Conservation (phyloP, 345 rosid genomes). For the Sisymbrium irio region DNA sequence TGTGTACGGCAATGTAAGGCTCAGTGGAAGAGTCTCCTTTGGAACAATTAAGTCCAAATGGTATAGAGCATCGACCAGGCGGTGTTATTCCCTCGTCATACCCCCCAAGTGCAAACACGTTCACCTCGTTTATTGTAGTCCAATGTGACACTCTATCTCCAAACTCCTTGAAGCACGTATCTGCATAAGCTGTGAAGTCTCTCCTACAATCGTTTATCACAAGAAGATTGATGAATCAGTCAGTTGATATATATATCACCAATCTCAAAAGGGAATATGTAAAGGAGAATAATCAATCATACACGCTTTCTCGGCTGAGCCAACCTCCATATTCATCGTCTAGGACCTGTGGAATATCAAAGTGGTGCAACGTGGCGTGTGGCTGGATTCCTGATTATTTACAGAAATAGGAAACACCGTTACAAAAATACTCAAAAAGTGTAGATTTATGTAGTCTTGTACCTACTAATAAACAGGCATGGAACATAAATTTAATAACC, state of each 20-base stretch:
- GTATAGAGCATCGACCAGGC: conserved; percentile 77
- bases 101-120: conserved; percentile 72
- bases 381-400: conserved; percentile 54
- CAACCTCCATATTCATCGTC: conserved; percentile 81
- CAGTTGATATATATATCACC: too few relatives aligned
- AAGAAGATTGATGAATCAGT: not conserved
- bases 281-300: conserved; percentile 13
- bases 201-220: conserved; percentile 41
- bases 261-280: not conserved
- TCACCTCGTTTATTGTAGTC: conserved; percentile 79
- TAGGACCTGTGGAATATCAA: conserved; percentile 61
- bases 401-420: not conserved
- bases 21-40: conserved; percentile 71
- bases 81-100: conserved; percentile 76
- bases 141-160: conserved; percentile 89
- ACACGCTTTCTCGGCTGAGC: conserved; percentile 54
- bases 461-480: not conserved
- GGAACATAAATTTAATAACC: conserved; percentile 36
- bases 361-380: conserved; percentile 53
- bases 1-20: conserved; percentile 77
- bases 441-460: too few relatives aligned
- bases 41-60: conserved; percentile 56
- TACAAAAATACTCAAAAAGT: not conserved
- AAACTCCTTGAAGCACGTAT: conserved; percentile 51
- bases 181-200: conserved; percentile 53